These are phyloP conservation scores for Pelargonium cotyledonis DNA, from an alignment of 441 rosid genomes.

Conservation along the genomic window DNA sequence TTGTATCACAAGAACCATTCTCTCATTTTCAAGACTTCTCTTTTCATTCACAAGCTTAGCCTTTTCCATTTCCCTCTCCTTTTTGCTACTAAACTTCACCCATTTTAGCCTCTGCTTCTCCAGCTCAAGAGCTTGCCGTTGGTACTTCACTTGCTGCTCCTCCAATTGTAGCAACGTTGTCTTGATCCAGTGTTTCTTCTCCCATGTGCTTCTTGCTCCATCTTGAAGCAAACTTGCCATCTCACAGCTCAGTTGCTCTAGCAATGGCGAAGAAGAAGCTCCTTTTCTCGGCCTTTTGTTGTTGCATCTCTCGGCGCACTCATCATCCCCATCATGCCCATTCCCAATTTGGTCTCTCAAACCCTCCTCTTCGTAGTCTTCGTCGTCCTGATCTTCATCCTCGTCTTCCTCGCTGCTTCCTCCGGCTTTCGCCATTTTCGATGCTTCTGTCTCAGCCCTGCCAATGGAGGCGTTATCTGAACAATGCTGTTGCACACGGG, in stretches of 20 bases:
- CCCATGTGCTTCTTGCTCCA: too few species aligned
- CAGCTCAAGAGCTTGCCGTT: slow-evolving; percentile 63
- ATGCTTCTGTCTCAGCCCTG: too few species aligned
- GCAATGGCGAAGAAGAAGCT: too few species aligned
- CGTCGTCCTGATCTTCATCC: slow-evolving; percentile 62
- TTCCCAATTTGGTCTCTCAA: too few species aligned
- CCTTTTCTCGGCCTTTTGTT: too few species aligned
- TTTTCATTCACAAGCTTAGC: slow-evolving; percentile 74
- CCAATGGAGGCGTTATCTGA: too few species aligned
- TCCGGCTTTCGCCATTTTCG: too few species aligned
- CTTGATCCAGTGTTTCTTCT: slow-evolving; percentile 60
- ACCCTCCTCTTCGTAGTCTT: slow-evolving; percentile 51
- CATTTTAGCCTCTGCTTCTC: slow-evolving; percentile 78
- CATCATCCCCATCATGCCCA: not conserved
- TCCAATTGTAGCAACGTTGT: slow-evolving; percentile 59
- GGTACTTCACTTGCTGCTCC: slow-evolving; percentile 70
- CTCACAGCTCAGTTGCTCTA: too few species aligned
- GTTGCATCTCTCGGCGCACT: slow-evolving; percentile 13
- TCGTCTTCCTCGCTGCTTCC: too few species aligned
- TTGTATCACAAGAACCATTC: slow-evolving; percentile 45
- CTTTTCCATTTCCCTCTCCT: slow-evolving; percentile 66
- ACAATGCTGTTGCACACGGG: too few species aligned
- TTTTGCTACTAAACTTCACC: slow-evolving; percentile 76
- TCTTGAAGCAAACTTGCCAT: too few species aligned
- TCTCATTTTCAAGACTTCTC: slow-evolving; percentile 40